Evolutionary conservation across 345 rosid genomes (phyloP).

Genomic region (Erysimum cheiranthoides): DNA sequence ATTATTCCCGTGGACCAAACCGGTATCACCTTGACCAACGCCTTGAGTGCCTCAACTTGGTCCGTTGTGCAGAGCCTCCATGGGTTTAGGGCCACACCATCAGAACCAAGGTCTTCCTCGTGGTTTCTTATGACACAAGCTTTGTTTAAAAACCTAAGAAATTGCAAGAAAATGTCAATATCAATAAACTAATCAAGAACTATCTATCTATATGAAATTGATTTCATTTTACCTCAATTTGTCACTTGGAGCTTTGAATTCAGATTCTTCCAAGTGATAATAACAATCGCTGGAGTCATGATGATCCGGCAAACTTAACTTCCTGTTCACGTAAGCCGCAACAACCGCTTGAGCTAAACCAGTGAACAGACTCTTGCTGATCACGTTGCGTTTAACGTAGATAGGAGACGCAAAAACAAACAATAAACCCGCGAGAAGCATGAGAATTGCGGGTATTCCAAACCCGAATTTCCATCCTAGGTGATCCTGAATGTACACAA

Average conservation of each 20-base stretch:
- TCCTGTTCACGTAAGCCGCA: conserved; percentile 59
- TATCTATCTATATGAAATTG: not conserved
- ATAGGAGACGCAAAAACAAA: conserved; percentile 61
- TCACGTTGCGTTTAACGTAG: conserved; percentile 54
- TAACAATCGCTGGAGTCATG: conserved; percentile 50
- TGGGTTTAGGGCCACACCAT: conserved; percentile 65
- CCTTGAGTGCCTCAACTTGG: conserved; percentile 83
- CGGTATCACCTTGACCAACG: conserved; percentile 69
- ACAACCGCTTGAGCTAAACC: conserved; percentile 59
- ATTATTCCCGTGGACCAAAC: conserved; percentile 79
- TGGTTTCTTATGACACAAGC: conserved; percentile 65
- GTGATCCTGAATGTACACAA: conserved; percentile 70
- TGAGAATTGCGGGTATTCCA: conserved; percentile 66
- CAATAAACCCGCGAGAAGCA: conserved; percentile 53
- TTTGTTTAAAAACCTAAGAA: conserved; percentile 71
- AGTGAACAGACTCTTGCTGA: conserved; percentile 55
- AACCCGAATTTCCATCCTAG: conserved; percentile 72
- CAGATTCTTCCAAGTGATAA: conserved; percentile 57
- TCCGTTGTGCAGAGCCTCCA: conserved; percentile 85
- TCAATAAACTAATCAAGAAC: conserved; percentile 4
- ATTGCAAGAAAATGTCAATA: conserved; percentile 19
- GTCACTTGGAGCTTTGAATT: conserved; percentile 55
- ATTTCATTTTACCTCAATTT: conserved; percentile 52
- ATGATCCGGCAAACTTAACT: conserved; percentile 52
- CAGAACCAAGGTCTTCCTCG: conserved; percentile 56